Conservation (phyloP, 2,329 filamentous ascomycete genomes). For the Metarhizium robertsii region DNA sequence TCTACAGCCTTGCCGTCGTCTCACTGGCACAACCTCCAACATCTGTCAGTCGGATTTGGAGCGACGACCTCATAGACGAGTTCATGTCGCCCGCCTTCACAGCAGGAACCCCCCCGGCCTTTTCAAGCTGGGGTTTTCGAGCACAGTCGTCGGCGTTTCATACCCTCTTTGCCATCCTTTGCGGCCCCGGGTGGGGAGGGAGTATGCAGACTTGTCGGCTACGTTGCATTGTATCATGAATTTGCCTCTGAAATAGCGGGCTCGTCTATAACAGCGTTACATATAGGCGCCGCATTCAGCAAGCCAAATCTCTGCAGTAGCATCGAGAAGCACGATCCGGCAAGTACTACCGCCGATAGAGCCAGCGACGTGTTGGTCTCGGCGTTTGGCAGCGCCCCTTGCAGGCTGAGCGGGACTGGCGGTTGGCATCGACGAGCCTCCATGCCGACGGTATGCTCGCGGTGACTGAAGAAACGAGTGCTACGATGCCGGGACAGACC, state of each 20-base stretch:
- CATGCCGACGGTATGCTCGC: neutral
- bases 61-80: no score
- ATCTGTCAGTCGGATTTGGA: neutral
- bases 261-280: neutral
- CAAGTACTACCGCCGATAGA: neutral
- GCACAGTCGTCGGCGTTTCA: neutral
- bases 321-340: neutral
- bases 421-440: neutral
- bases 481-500: neutral
- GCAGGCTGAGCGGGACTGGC: neutral
- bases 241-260: neutral
- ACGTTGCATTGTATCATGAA: neutral
- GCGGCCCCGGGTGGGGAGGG: neutral
- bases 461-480: neutral
- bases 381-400: neutral
- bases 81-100: neutral
- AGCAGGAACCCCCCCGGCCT: neutral
- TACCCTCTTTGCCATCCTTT: neutral
- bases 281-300: neutral
- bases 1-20: no score
- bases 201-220: no score
- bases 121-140: neutral
- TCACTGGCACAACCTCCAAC: no score
- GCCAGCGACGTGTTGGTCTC: neutral
- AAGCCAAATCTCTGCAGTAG: neutral